Evolutionary conservation across 2,329 filamentous ascomycete species (phyloP), one percentile per base, ranked within the genome.

Genomic region (Alternaria hordeiaustralica): DNA sequence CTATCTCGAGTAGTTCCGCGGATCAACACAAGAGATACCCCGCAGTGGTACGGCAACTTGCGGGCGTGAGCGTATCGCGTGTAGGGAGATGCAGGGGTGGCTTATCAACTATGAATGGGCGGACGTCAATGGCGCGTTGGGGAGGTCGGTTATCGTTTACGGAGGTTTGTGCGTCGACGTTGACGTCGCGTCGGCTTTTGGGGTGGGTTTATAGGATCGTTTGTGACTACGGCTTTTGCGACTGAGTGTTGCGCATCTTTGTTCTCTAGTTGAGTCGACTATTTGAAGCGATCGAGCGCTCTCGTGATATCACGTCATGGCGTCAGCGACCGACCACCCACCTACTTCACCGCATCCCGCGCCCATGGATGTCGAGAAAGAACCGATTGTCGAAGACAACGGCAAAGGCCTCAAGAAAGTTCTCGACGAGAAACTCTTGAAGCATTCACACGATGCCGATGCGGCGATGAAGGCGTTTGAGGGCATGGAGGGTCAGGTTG

Each of bases 381-480:
- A 69, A 13, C 25, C 63, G 4, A 60, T 64, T 7, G 51, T 70
- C 2, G 55, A 55, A 20, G 55, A 64, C 21, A 55, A 62, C 5
- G 21, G 61, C 60, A 23, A 58, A 58, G 20, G 44, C 49, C 23
- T 58, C 57, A 47, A 55, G 55, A 11, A 69, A 58, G 6, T 15
- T 15, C 61, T 75, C 12, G 67, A 72, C 11, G 70, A 73, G 41
- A 74, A 76, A 58, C 63, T 78, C 2, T 53, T 77, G 58, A 82
- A 86, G 68, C 86, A 87, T 69, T 82, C 84, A 2, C 82, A 87
- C 58, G 86, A 89, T 82, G 87, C 84, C 26, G 87, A 89, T 69
- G 86, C 88, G 61, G 87, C 87, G 26, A 81, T 89, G 83, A 86
- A 87, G 68, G 87, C 85, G 3, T 85, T 88, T 67, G 81, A 78